These are phyloP conservation scores for Didymella keratinophila DNA, from an alignment of 2,329 filamentous ascomycete species.

Conservation along the genomic window DNA sequence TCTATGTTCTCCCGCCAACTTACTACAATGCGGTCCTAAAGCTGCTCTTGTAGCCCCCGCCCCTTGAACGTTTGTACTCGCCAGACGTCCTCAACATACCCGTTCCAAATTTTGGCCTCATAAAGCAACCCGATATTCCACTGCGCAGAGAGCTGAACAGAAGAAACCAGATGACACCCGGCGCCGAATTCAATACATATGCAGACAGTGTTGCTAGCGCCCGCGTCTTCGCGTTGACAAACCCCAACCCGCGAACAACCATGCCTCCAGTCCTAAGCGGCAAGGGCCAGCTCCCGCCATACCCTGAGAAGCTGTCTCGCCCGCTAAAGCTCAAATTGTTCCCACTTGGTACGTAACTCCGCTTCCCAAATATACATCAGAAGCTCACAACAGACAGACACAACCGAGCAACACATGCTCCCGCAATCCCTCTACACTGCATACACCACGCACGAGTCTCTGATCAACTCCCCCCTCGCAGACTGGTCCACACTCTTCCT, in stretches of 20 bases:
- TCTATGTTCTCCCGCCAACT: not conserved
- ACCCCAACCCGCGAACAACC: conserved; percentile 72
- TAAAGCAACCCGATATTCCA: conserved; percentile 49
- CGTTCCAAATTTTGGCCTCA: conserved; percentile 49
- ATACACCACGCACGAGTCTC: conserved; percentile 32
- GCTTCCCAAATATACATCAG: not conserved
- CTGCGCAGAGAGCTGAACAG: conserved; percentile 41
- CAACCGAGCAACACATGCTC: conserved; percentile 55
- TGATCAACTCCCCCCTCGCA: conserved; percentile 53
- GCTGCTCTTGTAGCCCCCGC: conserved; percentile 29
- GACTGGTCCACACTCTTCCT: conserved; percentile 58
- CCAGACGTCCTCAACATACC: conserved; percentile 26
- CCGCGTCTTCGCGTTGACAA: conserved; percentile 59
- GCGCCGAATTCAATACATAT: conserved; percentile 94
- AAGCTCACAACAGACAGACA: conserved; percentile 46
- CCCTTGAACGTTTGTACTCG: conserved; percentile 34
- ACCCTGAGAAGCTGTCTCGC: conserved; percentile 53
- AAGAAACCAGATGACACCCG: conserved; percentile 68
- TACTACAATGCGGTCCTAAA: conserved; percentile 21
- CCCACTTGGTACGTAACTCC: conserved; percentile 49
- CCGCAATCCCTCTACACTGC: conserved; percentile 50
- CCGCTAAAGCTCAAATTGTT: conserved; percentile 57
- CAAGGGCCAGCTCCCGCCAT: conserved; percentile 44
- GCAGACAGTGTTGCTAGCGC: conserved; percentile 70
- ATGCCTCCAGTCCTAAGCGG: conserved; percentile 73